Percentiles rank a stretch among this genome's conserved stretches.
These are phyloP conservation scores for Hibiscus syriacus DNA, from an alignment of 345 rosid species.

Conservation along the genomic window DNA sequence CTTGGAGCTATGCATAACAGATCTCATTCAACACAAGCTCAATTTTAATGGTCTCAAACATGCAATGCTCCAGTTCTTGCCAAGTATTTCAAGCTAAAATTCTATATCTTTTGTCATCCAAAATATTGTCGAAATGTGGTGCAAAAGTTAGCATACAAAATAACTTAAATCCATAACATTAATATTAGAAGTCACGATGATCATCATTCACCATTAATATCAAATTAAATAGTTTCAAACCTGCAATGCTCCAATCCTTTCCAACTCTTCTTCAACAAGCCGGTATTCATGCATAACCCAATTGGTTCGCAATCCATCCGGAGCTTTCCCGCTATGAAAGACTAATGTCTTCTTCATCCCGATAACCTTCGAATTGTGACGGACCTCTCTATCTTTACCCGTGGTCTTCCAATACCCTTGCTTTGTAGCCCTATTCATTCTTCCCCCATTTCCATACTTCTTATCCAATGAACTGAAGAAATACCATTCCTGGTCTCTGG, in stretches of 20 bases:
- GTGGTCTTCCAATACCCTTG: conserved; percentile 19
- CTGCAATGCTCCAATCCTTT: conserved; percentile 35
- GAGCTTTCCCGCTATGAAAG: conserved; percentile 56
- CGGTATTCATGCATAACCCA: conserved; percentile 88
- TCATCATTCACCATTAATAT: background rate
- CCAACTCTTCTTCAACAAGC: conserved; percentile 46
- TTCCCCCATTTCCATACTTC: conserved; percentile 45
- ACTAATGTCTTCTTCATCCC: conserved; percentile 70
- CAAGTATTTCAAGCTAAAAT: background rate
- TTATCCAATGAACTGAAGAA: conserved; percentile 68
- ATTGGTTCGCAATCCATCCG: conserved; percentile 52
- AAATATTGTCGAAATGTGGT: background rate
- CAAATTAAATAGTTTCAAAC: conserved; percentile 19
- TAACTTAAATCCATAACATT: background rate
- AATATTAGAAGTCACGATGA: background rate
- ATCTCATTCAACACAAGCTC: no score
- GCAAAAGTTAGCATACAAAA: background rate
- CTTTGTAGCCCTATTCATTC: background rate
- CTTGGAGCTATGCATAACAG: no score
- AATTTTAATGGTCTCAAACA: no score
- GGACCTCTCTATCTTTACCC: conserved; percentile 51
- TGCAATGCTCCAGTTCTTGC: no score
- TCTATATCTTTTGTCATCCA: background rate
- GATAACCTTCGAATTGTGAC: conserved; percentile 24
- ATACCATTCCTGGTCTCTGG: conserved; percentile 75